phyloP scores from a whole-genome alignment of 768 basidiomycete genomes.

The Leccinum uliginosum region DNA sequence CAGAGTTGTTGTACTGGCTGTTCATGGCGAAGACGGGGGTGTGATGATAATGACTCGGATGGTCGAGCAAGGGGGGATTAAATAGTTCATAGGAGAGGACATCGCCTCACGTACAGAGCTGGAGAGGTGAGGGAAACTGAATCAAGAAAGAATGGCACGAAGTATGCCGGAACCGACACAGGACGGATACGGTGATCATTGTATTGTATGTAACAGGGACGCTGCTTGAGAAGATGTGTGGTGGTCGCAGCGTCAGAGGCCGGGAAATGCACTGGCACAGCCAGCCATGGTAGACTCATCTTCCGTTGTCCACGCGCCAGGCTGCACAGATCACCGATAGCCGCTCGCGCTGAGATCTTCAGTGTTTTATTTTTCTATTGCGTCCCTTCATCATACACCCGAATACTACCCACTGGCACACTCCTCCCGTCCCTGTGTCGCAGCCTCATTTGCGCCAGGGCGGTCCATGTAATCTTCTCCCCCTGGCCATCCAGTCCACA shows the following conservation, averaged over 20 bases:
- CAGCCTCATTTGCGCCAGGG: constrained; percentile 11
- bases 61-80: constrained; percentile 18
- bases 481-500: not conserved
- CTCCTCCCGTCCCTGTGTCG: constrained; percentile 1
- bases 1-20: constrained; percentile 21
- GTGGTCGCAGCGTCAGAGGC: constrained; percentile 9
- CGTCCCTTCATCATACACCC: not conserved
- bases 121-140: constrained; percentile 14
- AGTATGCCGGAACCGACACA: constrained; percentile 29
- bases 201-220: constrained; percentile 3
- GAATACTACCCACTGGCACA: not conserved
- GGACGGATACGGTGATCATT: constrained; percentile 21
- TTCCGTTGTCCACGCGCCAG: constrained; percentile 10
- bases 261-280: constrained; percentile 14
- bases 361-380: not conserved
- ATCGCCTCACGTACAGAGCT: constrained; percentile 23
- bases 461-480: not conserved
- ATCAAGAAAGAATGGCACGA: constrained; percentile 19
- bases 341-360: not conserved
- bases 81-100: constrained; percentile 18
- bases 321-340: constrained; percentile 1
- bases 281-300: constrained; percentile 1
- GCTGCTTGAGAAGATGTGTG: constrained; percentile 12
- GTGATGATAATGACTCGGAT: not conserved
- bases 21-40: constrained; percentile 18